Base-by-base conservation (phyloP, 1,284 basidiomycete species). In the Vanrija humicola region DNA sequence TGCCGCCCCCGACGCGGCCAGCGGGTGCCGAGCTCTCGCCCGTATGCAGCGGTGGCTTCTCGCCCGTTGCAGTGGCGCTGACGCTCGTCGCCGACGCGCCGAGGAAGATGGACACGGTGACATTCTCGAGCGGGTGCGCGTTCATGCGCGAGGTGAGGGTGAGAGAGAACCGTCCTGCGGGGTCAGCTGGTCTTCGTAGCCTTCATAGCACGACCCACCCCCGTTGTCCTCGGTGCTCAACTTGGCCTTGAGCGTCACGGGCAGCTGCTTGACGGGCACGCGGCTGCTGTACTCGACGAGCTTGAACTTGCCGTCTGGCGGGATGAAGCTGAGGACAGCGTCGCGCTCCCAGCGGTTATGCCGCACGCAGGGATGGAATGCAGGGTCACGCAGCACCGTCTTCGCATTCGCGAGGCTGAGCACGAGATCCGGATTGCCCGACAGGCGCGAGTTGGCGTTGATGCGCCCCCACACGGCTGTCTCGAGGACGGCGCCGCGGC, bases 361-460 rank as follows among this genome's bases (percentile, higher is more conserved):
- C 89, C 91, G 82, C 49, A 97, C 85, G 72, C 92, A 97, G 29
- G 90, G 86, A 72, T 98, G 93, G 72, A 96, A 95, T 1, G 88
- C 84, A 61, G 86, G 87, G 62, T 95, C 89, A 3, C 80, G 78
- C 60, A 97, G 78, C 38, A 85, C 80, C 14, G 25, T 34, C 59
- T 84, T 82, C 0, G 88, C 80, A 69, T 95, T 93, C 21, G 85
- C 82, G 66, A 98, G 88, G 5, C 83, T 86, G 51, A 97, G 75
- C 2, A 87, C 77, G 51, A 95, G 81, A 71, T 97, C 94, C 3
- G 94, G 94, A 59, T 87, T 94, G 34, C 93, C 92, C 83, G 77
- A 61, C 53, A 98, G 77, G 68, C 84, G 86, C 52, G 86, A 84
- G 73, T 92, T 94, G 51, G 86, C 83, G 62, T 89, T 86, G 44